Conservation (phyloP, 2,329 filamentous ascomycete species). For the Colletotrichum spaethianum region DNA sequence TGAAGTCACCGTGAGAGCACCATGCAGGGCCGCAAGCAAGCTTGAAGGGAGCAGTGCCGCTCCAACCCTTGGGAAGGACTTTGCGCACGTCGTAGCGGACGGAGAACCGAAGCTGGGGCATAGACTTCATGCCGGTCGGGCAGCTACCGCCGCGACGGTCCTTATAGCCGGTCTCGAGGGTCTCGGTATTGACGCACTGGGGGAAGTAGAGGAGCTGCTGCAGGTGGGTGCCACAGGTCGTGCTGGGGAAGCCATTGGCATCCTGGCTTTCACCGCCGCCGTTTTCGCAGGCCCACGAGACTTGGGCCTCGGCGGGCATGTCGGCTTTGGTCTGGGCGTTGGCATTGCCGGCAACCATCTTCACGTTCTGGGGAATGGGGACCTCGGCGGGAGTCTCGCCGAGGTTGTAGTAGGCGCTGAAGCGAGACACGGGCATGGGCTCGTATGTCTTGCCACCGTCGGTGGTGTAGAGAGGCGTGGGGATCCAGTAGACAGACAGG, state of each 20-base stretch:
- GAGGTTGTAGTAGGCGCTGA: conserved; percentile 63
- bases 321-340: conserved; percentile 57
- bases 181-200: conserved; percentile 45
- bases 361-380: conserved; percentile 60
- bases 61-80: conserved; percentile 60
- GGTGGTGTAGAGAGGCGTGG: conserved; percentile 56
- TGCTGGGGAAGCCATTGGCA: conserved; percentile 80
- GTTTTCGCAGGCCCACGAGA: conserved; percentile 51
- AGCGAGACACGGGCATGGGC: conserved; percentile 53
- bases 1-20: conserved; percentile 63
- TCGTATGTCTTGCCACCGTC: conserved; percentile 50
- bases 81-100: conserved; percentile 63
- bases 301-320: conserved; percentile 43
- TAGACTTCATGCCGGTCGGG: conserved; percentile 59
- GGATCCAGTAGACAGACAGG: conserved; percentile 61
- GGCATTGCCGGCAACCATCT: conserved; percentile 58
- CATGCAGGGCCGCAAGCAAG: conserved; percentile 57
- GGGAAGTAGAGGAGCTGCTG: conserved; percentile 64
- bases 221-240: conserved; percentile 70
- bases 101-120: conserved; percentile 63
- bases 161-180: conserved; percentile 47
- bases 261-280: conserved; percentile 50
- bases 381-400: conserved; percentile 57
- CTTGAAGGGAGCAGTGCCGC: conserved; percentile 58
- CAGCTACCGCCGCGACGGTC: conserved; percentile 52